Evolutionary conservation across 768 basidiomycete genomes (phyloP), one percentile per base, ranked within the genome.

Genomic region (Xerocomus potaroensis): DNA sequence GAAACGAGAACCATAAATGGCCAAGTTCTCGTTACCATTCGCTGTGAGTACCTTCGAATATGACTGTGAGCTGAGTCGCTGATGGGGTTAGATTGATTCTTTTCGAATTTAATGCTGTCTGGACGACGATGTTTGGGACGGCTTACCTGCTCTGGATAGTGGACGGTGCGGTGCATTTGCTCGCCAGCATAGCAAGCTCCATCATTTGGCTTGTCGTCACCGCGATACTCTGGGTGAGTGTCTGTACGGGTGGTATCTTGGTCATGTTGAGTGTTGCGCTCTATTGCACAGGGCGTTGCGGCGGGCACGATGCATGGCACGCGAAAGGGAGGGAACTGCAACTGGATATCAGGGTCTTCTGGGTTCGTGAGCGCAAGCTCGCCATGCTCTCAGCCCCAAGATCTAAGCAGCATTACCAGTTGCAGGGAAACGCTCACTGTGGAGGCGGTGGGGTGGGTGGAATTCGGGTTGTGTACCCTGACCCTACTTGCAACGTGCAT

Each of bases 121-220:
- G 88, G 87, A 89, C 87, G n/a, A 72, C 77, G 2, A 54, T 87
- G 34, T 89, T 87, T 61, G 75, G 81, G 12, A 70, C 76, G 11
- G 78, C 80, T 27, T 91, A 89, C 58, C 69, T 87, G 52, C 56
- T 87, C 26, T 89, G 84, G 81, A 77, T 83, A 35, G 65, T 84
- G 31, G 80, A 81, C 43, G 81, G 83, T 39, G 77, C 76, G 4
- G 74, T 77, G 37, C 81, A 83, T 61, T 63, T 86, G 34, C 72
- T 90, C 18, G 87, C 86, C n/a, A 83, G 79, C 61, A 71, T 90
- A 34, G 84, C 87, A 19, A 85, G 84, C 53, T 90, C 87, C 15
- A 75, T 87, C 16, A 61, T 83, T 45, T 91, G 87, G 87, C 69
- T 90, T 24, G 62, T 79, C 22, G 59, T 82, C 30, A 86, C 87